A percentile compares a stretch with the other conserved stretches of the same genome.
Evolutionary conservation across 805 yeast species (phyloP).

Genomic region (Metschnikowia aberdeeniae): DNA sequence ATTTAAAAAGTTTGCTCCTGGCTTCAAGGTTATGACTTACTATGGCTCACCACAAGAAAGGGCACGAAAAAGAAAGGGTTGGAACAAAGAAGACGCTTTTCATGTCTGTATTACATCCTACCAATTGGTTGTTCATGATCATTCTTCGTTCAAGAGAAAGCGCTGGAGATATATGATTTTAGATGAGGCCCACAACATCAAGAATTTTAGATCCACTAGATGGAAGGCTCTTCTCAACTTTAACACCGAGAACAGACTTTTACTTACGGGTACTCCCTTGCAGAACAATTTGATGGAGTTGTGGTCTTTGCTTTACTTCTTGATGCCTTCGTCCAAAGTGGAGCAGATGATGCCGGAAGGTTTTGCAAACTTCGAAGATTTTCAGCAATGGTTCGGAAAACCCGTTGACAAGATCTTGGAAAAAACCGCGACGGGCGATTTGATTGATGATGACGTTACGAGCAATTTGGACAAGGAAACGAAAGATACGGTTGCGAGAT

Average conservation of each 20-base stretch:
- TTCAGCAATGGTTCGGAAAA: slow-evolving; percentile 97
- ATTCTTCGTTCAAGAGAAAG: slow-evolving; percentile 85
- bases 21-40: slow-evolving; percentile 90
- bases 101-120: slow-evolving; percentile 97
- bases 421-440: slow-evolving; percentile 50
- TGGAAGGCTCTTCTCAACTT: slow-evolving; percentile 96
- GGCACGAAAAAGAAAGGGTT: slow-evolving; percentile 91
- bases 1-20: slow-evolving; percentile 96
- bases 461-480: slow-evolving; percentile 67
- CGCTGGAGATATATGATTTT: slow-evolving; percentile 95
- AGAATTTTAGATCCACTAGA: slow-evolving; percentile 91
- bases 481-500: slow-evolving; percentile 73
- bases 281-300: slow-evolving; percentile 93
- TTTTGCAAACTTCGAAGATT: slow-evolving; percentile 91
- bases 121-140: slow-evolving; percentile 97
- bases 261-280: slow-evolving; percentile 94
- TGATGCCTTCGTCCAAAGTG: slow-evolving; percentile 87
- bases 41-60: slow-evolving; percentile 97
- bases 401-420: slow-evolving; percentile 94
- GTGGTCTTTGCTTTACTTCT: slow-evolving; percentile 91
- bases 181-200: slow-evolving; percentile 98
- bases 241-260: slow-evolving; percentile 81
- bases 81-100: slow-evolving; percentile 95
- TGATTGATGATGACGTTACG: slow-evolving; percentile 38
- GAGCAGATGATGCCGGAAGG: slow-evolving; percentile 84